Conservation (phyloP, 2,329 filamentous ascomycete species). For the Hypoxylon sp. region DNA sequence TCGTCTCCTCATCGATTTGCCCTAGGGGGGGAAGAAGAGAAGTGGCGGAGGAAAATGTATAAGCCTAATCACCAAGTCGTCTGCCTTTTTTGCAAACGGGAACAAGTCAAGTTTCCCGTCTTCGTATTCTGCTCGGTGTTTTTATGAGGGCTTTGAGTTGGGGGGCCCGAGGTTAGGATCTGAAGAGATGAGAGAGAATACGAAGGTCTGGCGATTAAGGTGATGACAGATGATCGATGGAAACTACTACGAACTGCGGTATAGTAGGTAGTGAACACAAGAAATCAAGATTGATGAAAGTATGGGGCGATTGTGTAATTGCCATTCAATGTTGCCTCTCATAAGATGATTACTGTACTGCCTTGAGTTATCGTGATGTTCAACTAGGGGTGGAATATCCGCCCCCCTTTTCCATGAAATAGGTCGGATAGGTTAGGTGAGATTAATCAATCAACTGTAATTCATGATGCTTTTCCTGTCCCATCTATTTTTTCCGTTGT, state of each 20-base stretch:
- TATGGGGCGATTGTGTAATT: background rate
- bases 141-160: background rate
- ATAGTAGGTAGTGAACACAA: slow-evolving; percentile 27
- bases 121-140: slow-evolving; percentile 10
- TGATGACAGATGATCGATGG: background rate
- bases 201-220: background rate
- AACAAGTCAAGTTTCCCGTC: slow-evolving; percentile 3
- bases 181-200: slow-evolving; percentile 13
- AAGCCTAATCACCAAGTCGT: slow-evolving; percentile 31
- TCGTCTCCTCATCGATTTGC: background rate
- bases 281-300: slow-evolving; percentile 40
- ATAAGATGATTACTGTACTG: no score
- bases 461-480: background rate
- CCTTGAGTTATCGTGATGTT: no score
- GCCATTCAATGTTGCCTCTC: background rate
- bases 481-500: background rate
- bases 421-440: background rate
- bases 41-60: slow-evolving; percentile 9
- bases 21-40: background rate
- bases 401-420: background rate
- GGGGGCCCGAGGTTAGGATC: slow-evolving; percentile 11
- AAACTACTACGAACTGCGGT: slow-evolving; percentile 11
- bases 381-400: no score
- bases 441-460: background rate
- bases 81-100: slow-evolving; percentile 4